A percentile compares a stretch with the other conserved stretches of the same genome.
phyloP scores from a whole-genome alignment of 768 basidiomycete species.

The Tulasnella sp. region DNA sequence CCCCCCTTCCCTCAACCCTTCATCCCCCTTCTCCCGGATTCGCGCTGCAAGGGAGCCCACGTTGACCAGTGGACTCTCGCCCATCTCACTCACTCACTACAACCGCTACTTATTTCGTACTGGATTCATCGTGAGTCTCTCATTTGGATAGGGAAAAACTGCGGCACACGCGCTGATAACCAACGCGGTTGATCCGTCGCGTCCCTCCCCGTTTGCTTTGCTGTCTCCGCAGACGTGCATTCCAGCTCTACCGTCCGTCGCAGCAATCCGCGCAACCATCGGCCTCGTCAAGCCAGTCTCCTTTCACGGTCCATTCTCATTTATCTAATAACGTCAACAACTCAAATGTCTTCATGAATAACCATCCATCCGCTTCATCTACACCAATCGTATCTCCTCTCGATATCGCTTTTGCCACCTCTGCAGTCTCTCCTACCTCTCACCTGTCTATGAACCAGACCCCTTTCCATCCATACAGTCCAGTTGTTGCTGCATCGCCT shows the following conservation, averaged over 20 bases:
- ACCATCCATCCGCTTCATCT: background rate
- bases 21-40: background rate
- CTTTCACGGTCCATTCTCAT: background rate
- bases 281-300: background rate
- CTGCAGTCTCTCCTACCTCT: background rate
- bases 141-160: background rate
- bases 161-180: background rate
- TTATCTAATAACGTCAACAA: conserved; percentile 3
- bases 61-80: background rate
- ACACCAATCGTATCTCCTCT: background rate
- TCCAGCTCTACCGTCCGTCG: background rate
- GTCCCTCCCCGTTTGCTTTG: background rate
- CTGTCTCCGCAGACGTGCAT: background rate
- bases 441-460: conserved; percentile 3
- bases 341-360: conserved; percentile 5
- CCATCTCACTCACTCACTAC: background rate
- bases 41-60: background rate
- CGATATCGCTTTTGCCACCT: background rate
- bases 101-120: background rate
- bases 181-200: background rate
- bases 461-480: background rate
- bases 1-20: background rate
- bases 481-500: background rate
- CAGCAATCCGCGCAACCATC: background rate
- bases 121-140: background rate